phyloP scores from a whole-genome alignment of 2,329 filamentous ascomycete genomes.

The Purpureocillium lavendulum region DNA sequence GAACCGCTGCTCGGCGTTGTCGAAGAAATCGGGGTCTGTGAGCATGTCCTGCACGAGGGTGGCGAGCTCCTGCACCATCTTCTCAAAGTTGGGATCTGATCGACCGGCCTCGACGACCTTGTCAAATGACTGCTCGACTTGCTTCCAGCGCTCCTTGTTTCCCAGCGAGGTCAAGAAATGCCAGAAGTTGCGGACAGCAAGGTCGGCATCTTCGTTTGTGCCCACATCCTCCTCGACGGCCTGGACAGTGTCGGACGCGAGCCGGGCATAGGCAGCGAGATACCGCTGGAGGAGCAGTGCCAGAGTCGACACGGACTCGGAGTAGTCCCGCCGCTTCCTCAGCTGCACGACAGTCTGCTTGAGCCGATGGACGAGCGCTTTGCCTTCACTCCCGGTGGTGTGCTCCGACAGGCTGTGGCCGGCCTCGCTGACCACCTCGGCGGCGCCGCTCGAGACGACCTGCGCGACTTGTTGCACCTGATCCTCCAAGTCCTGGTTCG shows the following conservation, averaged over 20 bases:
- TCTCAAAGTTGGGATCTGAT: slow-evolving; percentile 75
- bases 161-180: slow-evolving; percentile 72
- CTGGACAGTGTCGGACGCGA: slow-evolving; percentile 57
- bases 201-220: slow-evolving; percentile 65
- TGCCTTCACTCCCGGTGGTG: slow-evolving; percentile 60
- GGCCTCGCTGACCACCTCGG: slow-evolving; percentile 49
- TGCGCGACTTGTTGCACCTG: slow-evolving; percentile 47
- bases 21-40: slow-evolving; percentile 79
- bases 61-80: slow-evolving; percentile 64
- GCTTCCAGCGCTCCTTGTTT: slow-evolving; percentile 64
- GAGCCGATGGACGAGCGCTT: slow-evolving; percentile 65
- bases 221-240: slow-evolving; percentile 63
- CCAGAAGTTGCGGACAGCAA: slow-evolving; percentile 75
- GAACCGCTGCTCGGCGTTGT: slow-evolving; percentile 54
- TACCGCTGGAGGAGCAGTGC: slow-evolving; percentile 71
- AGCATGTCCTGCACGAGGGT: slow-evolving; percentile 72
- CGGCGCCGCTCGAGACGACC: slow-evolving; percentile 42
- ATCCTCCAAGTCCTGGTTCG: slow-evolving; percentile 55
- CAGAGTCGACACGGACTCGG: slow-evolving; percentile 74
- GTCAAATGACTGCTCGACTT: slow-evolving; percentile 59
- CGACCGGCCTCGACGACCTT: slow-evolving; percentile 65
- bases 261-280: slow-evolving; percentile 67
- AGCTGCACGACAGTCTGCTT: slow-evolving; percentile 70
- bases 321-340: slow-evolving; percentile 71
- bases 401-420: slow-evolving; percentile 67